Evolutionary conservation across 768 basidiomycete genomes (phyloP).

Genomic region (Tulasnella sp.): DNA sequence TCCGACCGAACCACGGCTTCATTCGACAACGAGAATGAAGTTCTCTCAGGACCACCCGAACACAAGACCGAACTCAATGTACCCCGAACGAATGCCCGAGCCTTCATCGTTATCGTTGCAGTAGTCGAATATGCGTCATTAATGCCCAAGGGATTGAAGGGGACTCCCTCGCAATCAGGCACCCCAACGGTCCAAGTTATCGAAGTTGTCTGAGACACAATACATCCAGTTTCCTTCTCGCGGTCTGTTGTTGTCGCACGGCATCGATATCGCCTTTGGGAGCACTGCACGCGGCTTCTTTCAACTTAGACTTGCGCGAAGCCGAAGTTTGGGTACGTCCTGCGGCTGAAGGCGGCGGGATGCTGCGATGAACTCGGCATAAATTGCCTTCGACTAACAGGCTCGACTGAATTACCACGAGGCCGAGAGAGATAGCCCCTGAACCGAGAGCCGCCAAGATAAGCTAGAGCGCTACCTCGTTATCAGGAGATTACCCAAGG

Average conservation of each 20-base stretch:
- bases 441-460: not conserved
- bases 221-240: not conserved
- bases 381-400: not conserved
- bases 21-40: not conserved
- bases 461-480: not conserved
- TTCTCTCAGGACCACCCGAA: too few relatives aligned
- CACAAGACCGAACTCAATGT: not conserved
- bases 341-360: not conserved
- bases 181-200: too few relatives aligned
- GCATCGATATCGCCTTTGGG: not conserved
- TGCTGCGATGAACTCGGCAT: not conserved
- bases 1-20: not conserved
- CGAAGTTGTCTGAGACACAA: not conserved
- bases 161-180: too few relatives aligned
- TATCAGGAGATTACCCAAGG: not conserved
- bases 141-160: too few relatives aligned
- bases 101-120: not conserved
- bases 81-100: not conserved
- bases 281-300: not conserved
- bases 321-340: not conserved
- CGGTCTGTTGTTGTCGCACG: not conserved
- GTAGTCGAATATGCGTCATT: too few relatives aligned
- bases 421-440: not conserved
- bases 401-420: not conserved
- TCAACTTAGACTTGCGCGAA: not conserved